Percentiles rank a stretch among this genome's conserved stretches.
Evolutionary conservation across 2,329 filamentous ascomycete genomes (phyloP).

Genomic region (Colletotrichum euphorbiae): DNA sequence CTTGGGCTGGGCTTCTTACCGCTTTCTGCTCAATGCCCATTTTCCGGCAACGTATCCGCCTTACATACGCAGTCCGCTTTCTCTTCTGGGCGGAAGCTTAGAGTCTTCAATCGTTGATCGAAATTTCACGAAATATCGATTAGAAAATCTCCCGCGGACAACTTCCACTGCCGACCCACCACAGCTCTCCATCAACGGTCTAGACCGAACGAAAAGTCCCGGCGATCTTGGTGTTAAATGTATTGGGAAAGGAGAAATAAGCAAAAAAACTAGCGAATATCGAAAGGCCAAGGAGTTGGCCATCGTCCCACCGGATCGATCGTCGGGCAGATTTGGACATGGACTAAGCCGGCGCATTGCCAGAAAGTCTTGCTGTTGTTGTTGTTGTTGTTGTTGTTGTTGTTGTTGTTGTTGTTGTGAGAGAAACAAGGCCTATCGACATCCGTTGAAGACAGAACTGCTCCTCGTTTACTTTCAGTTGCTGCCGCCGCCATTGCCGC

Average conservation of each 20-base stretch:
- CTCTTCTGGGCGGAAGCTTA: background rate
- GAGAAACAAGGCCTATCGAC: too few species aligned
- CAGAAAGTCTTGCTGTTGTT: too few species aligned
- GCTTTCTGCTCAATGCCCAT: background rate
- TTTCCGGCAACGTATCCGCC: background rate
- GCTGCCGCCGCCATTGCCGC: background rate
- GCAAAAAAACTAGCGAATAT: background rate
- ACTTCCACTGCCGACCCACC: slow-evolving; percentile 2
- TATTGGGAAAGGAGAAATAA: background rate
- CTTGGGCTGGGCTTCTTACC: background rate
- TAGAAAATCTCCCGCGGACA: slow-evolving; percentile 14
- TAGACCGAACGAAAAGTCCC: background rate
- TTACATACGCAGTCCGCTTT: background rate
- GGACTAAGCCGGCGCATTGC: too few species aligned
- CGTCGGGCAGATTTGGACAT: too few species aligned
- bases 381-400: too few species aligned
- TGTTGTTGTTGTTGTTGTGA: too few species aligned
- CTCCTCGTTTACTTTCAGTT: too few species aligned
- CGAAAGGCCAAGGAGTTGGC: background rate
- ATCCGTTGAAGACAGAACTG: too few species aligned
- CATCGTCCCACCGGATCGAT: too few species aligned
- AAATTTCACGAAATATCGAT: slow-evolving; percentile 10
- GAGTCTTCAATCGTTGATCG: slow-evolving; percentile 1
- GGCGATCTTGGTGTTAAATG: background rate
- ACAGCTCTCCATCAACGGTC: background rate